A percentile compares a stretch with the other conserved stretches of the same genome.
Evolutionary conservation across 768 basidiomycete genomes (phyloP).

Genomic region (Lentinula raphanica): DNA sequence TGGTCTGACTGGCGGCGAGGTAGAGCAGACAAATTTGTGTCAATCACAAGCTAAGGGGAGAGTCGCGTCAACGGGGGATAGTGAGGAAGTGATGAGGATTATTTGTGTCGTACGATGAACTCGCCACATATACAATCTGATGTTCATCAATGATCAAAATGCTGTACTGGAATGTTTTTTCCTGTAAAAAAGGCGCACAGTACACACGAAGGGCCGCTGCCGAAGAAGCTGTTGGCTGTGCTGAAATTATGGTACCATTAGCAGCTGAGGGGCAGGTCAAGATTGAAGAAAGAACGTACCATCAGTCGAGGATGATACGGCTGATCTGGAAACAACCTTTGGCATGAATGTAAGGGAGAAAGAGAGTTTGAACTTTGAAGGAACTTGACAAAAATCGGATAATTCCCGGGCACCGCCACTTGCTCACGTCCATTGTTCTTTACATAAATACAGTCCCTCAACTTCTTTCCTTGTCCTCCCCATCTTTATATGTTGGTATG

Average conservation of each 20-base stretch:
- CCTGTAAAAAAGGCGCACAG: slow-evolving; percentile 35
- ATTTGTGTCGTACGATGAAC: slow-evolving; percentile 59
- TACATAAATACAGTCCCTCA: background rate
- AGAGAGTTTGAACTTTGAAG: background rate
- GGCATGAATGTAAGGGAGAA: slow-evolving; percentile 52
- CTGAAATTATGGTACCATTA: slow-evolving; percentile 29
- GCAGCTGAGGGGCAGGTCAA: slow-evolving; percentile 6
- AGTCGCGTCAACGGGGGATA: slow-evolving; percentile 4
- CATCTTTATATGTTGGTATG: slow-evolving; percentile 47
- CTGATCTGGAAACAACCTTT: slow-evolving; percentile 86
- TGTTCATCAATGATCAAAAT: slow-evolving; percentile 8
- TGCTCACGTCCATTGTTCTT: background rate
- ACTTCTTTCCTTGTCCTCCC: slow-evolving; percentile 16
- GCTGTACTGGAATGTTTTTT: background rate
- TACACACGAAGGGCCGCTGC: slow-evolving; percentile 75
- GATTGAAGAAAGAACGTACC: slow-evolving; percentile 41
- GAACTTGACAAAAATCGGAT: slow-evolving; percentile 3
- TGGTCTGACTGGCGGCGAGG: slow-evolving; percentile 75
- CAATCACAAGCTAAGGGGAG: slow-evolving; percentile 72
- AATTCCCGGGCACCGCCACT: background rate
- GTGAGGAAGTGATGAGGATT: slow-evolving; percentile 1
- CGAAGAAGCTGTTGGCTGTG: slow-evolving; percentile 75
- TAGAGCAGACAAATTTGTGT: slow-evolving; percentile 63
- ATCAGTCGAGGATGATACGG: slow-evolving; percentile 83
- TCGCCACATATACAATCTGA: slow-evolving; percentile 85